These are phyloP conservation scores for Pichia deserticola DNA, from an alignment of 805 yeast species.

Conservation along the genomic window DNA sequence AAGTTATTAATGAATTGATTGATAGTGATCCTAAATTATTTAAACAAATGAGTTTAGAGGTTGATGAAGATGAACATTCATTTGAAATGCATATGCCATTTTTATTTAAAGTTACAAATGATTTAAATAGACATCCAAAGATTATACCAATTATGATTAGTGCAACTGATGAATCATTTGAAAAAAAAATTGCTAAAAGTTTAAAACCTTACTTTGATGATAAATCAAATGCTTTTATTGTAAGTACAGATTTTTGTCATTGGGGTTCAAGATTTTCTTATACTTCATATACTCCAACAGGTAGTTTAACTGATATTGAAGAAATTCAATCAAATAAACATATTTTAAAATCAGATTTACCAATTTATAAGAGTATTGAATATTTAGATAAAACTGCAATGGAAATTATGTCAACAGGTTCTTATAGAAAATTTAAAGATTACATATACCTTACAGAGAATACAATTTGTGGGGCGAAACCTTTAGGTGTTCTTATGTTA, in stretches of 20 bases:
- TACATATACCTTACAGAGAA: slow-evolving; percentile 70
- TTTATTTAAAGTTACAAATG: slow-evolving; percentile 41
- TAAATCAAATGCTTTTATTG: slow-evolving; percentile 57
- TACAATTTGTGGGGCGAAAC: slow-evolving; percentile 90
- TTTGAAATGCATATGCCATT: slow-evolving; percentile 93
- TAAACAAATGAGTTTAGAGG: slow-evolving; percentile 45
- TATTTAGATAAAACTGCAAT: slow-evolving; percentile 64
- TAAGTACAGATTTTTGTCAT: slow-evolving; percentile 92
- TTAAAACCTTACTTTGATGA: slow-evolving; percentile 49
- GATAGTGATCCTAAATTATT: slow-evolving; percentile 34
- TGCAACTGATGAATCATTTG: slow-evolving; percentile 41
- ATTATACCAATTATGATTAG: slow-evolving; percentile 82
- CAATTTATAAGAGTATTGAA: slow-evolving; percentile 66
- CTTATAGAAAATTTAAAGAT: slow-evolving; percentile 50
- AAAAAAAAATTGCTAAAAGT: slow-evolving; percentile 36
- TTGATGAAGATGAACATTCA: slow-evolving; percentile 84
- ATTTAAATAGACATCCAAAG: slow-evolving; percentile 18
- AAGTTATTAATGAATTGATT: slow-evolving; percentile 32
- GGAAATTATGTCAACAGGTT: slow-evolving; percentile 49
- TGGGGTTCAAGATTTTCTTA: slow-evolving; percentile 75
- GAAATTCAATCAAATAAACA: slow-evolving; percentile 8
- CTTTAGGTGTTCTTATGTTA: slow-evolving; percentile 57
- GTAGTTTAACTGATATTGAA: slow-evolving; percentile 17
- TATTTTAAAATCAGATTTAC: not conserved
- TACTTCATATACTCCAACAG: slow-evolving; percentile 40